Evolutionary conservation across 78 protist genomes (phyloP).

Genomic region (Tieghemostelium lacteum): DNA sequence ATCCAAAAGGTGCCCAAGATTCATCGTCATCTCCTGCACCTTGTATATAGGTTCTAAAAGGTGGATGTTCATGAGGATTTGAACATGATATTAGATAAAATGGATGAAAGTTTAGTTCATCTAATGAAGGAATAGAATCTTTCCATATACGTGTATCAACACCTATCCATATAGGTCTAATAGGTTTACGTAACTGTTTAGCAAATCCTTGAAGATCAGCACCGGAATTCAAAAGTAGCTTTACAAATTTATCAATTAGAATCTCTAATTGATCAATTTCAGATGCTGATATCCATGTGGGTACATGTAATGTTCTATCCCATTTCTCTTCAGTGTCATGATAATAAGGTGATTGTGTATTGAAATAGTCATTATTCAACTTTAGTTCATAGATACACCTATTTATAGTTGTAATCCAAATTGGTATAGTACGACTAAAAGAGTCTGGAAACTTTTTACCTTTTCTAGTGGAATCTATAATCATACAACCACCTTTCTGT

Average conservation of each 20-base stretch:
- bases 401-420: conserved; percentile 68
- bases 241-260: conserved; percentile 17
- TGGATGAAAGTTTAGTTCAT: conserved; percentile 5
- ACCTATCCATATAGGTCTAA: conserved; percentile 61
- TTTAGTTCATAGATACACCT: conserved; percentile 5
- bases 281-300: conserved; percentile 45
- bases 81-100: conserved; percentile 55
- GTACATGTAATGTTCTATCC: conserved; percentile 14
- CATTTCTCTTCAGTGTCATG: conserved; percentile 1
- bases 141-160: conserved; percentile 2
- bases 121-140: background rate
- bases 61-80: conserved; percentile 6
- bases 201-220: conserved; percentile 13
- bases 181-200: conserved; percentile 1
- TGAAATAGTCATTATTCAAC: background rate
- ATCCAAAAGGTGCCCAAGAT: conserved; percentile 41
- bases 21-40: conserved; percentile 87
- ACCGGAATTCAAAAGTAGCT: conserved; percentile 10
- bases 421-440: conserved; percentile 76
- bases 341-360: background rate
- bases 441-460: conserved; percentile 83
- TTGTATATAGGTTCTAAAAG: conserved; percentile 57
- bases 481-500: conserved; percentile 2
- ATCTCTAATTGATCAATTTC: conserved; percentile 36
- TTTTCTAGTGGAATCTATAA: conserved; percentile 77